Conservation (phyloP, 2,329 filamentous ascomycete genomes). For the Diaporthe caulivora region DNA sequence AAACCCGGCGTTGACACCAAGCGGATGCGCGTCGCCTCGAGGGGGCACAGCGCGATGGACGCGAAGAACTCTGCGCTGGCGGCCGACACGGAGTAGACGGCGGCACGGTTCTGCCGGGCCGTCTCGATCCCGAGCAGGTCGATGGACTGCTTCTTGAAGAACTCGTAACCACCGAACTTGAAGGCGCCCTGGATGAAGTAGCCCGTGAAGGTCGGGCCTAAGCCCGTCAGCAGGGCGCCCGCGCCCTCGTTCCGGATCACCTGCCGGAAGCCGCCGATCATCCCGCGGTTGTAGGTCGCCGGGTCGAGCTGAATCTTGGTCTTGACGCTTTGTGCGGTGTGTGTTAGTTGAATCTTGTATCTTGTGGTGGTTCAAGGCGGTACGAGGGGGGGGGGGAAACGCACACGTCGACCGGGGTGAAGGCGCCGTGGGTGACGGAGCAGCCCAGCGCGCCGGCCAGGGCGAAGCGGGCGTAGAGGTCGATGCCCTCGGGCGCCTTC, state of each 20-base stretch:
- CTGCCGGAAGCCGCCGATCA: slow-evolving; percentile 88
- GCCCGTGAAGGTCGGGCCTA: slow-evolving; percentile 86
- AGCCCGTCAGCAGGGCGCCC: slow-evolving; percentile 86
- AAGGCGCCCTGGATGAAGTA: slow-evolving; percentile 95
- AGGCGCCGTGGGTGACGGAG: slow-evolving; percentile 94
- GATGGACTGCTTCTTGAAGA: slow-evolving; percentile 95
- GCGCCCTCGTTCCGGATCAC: slow-evolving; percentile 87
- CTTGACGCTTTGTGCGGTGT: slow-evolving; percentile 77
- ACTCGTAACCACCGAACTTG: slow-evolving; percentile 96
- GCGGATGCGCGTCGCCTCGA: slow-evolving; percentile 94
- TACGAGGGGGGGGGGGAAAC: background rate
- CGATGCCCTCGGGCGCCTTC: slow-evolving; percentile 60
- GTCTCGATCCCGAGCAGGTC: slow-evolving; percentile 82
- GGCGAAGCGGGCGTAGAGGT: slow-evolving; percentile 95
- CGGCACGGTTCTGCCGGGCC: slow-evolving; percentile 82
- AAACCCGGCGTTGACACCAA: slow-evolving; percentile 90
- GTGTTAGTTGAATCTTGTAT: slow-evolving; percentile 3
- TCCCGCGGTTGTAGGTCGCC: slow-evolving; percentile 86
- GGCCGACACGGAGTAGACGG: slow-evolving; percentile 81
- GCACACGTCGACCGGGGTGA: slow-evolving; percentile 94
- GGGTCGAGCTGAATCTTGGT: slow-evolving; percentile 95
- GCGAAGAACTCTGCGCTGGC: slow-evolving; percentile 77
- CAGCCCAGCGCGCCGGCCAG: slow-evolving; percentile 98
- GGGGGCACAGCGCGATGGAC: slow-evolving; percentile 88
- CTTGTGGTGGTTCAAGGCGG: background rate